These are phyloP conservation scores for Waltiozyma sp. DNA, from an alignment of 1,139 yeast genomes.

Conservation along the genomic window DNA sequence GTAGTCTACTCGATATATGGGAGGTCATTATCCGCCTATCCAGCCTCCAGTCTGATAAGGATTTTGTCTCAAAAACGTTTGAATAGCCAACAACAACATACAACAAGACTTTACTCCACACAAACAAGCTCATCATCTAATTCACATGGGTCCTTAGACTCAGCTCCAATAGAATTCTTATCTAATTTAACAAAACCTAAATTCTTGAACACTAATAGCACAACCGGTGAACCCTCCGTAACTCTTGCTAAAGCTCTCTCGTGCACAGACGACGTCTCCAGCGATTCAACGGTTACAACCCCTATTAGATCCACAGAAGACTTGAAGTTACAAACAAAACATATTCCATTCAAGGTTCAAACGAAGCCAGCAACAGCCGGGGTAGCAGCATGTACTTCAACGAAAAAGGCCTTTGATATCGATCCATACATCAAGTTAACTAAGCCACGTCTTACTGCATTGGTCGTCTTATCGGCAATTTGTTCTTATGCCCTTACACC, in stretches of 20 bases:
- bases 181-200: conserved; percentile 19
- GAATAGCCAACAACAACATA: not conserved
- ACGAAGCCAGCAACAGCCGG: conserved; percentile 20
- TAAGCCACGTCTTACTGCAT: conserved; percentile 78
- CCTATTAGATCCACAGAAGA: not conserved
- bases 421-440: conserved; percentile 68
- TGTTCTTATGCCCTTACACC: conserved; percentile 94
- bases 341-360: conserved; percentile 51
- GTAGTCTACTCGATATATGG: not conserved
- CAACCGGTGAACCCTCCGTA: conserved; percentile 6
- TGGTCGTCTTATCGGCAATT: conserved; percentile 84
- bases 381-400: conserved; percentile 6
- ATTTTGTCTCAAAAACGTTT: not conserved
- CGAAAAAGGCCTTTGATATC: conserved; percentile 18
- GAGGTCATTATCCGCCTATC: not conserved
- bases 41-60: not conserved
- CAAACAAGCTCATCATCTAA: not conserved
- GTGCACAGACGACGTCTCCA: conserved; percentile 24
- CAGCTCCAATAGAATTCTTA: conserved; percentile 27
- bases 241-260: conserved; percentile 22
- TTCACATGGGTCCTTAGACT: conserved; percentile 15
- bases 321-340: conserved; percentile 14
- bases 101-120: conserved; percentile 1
- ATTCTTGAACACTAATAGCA: not conserved
- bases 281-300: not conserved